Evolutionary conservation across 1,139 yeast genomes (phyloP).

Genomic region (Meyerozyma sp.): DNA sequence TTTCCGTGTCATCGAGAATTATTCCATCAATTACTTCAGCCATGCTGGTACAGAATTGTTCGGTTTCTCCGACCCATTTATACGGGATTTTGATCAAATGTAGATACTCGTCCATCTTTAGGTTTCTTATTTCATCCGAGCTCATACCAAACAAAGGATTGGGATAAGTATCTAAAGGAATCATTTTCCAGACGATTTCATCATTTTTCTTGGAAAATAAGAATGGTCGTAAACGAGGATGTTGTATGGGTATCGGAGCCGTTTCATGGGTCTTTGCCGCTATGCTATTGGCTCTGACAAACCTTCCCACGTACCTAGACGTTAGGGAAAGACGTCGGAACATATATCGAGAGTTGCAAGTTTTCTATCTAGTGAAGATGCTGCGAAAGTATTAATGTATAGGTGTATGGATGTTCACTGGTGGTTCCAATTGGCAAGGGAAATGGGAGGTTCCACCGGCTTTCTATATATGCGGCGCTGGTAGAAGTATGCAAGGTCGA

Average conservation of each 20-base stretch:
- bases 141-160: slow-evolving; percentile 31
- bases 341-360: not conserved
- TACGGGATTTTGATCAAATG: slow-evolving; percentile 25
- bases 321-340: not conserved
- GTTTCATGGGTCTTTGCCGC: not conserved
- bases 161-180: slow-evolving; percentile 20
- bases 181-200: slow-evolving; percentile 3
- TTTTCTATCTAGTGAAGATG: not conserved
- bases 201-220: not conserved
- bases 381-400: not conserved
- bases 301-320: not conserved
- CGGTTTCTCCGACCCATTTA: slow-evolving; percentile 20
- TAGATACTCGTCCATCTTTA: slow-evolving; percentile 18
- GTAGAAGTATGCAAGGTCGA: slow-evolving; percentile 70
- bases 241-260: not conserved
- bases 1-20: slow-evolving; percentile 21
- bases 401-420: slow-evolving; percentile 1
- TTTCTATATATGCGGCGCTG: slow-evolving; percentile 45
- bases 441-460: slow-evolving; percentile 11
- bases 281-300: not conserved
- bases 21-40: slow-evolving; percentile 24
- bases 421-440: not conserved
- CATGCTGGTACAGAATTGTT: slow-evolving; percentile 24
- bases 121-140: slow-evolving; percentile 18
- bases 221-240: not conserved